These are phyloP conservation scores for Datura wrightii DNA, from an alignment of 257 asterid genomes.

Conservation along the genomic window DNA sequence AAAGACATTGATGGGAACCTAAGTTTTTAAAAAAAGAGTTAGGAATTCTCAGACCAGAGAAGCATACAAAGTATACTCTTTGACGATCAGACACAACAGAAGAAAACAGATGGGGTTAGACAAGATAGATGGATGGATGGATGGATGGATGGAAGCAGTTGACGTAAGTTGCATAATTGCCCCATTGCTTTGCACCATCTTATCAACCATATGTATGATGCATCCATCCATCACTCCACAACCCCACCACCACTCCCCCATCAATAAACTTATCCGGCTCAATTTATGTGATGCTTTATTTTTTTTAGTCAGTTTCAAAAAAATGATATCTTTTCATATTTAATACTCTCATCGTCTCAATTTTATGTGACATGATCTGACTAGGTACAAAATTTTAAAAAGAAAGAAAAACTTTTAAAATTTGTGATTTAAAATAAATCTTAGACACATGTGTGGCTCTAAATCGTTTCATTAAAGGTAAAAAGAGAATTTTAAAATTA, in stretches of 20 bases:
- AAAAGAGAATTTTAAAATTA: not conserved
- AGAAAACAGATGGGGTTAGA: not conserved
- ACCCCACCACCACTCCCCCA: not conserved
- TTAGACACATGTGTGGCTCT: not conserved
- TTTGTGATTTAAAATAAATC: not conserved
- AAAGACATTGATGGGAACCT: slow-evolving; percentile 12
- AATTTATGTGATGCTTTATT: not conserved
- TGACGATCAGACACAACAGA: slow-evolving; percentile 35
- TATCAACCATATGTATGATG: slow-evolving; percentile 29
- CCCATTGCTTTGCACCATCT: slow-evolving; percentile 27
- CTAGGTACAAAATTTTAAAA: not conserved
- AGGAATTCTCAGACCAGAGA: slow-evolving; percentile 4
- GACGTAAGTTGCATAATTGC: slow-evolving; percentile 12
- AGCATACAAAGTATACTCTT: slow-evolving; percentile 25
- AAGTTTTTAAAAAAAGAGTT: not conserved
- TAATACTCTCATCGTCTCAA: not conserved
- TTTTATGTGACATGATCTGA: not conserved
- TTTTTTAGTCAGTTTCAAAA: not conserved
- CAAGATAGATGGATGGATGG: slow-evolving; percentile 25
- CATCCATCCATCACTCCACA: slow-evolving; percentile 1
- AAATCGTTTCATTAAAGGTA: not conserved
- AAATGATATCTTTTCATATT: not conserved
- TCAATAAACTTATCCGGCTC: not conserved
- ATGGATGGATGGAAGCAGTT: slow-evolving; percentile 32
- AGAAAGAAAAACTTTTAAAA: too few species aligned